Conservation (phyloP, 2,329 filamentous ascomycete genomes). For the Trichoderma sp. region DNA sequence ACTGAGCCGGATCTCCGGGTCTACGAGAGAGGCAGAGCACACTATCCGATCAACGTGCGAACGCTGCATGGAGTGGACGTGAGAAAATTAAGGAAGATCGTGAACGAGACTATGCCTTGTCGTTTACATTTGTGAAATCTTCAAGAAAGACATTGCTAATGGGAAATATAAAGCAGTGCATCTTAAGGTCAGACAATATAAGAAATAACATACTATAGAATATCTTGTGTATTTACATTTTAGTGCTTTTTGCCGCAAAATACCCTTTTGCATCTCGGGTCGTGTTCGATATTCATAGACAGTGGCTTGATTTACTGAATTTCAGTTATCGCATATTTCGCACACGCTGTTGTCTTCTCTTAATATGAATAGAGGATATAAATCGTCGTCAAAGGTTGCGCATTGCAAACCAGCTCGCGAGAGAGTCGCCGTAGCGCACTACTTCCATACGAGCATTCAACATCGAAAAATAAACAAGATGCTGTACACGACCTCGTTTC, state of each 20-base stretch:
- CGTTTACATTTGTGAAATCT: neutral
- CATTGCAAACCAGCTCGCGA: neutral
- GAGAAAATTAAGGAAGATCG: neutral
- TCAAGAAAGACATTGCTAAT: neutral
- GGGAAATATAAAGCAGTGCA: too few species aligned
- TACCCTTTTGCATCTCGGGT: too few species aligned
- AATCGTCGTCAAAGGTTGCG: too few species aligned
- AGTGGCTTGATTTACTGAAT: too few species aligned
- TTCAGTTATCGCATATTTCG: too few species aligned
- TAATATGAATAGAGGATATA: too few species aligned
- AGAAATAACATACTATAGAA: neutral
- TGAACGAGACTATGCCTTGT: neutral
- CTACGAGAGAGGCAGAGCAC: conserved; percentile 28
- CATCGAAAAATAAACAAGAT: neutral
- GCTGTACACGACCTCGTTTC: neutral
- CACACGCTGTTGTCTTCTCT: too few species aligned
- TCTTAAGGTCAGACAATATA: neutral
- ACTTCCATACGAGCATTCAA: neutral
- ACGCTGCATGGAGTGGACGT: conserved; percentile 20
- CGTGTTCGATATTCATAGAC: neutral
- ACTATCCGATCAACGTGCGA: conserved; percentile 47
- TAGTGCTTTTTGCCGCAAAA: neutral
- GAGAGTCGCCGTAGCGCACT: neutral
- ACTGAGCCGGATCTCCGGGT: conserved; percentile 31
- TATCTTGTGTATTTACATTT: neutral